Base-by-base conservation (phyloP, 495 filamentous ascomycete genomes). In the Lasiosphaeria ovina region DNA sequence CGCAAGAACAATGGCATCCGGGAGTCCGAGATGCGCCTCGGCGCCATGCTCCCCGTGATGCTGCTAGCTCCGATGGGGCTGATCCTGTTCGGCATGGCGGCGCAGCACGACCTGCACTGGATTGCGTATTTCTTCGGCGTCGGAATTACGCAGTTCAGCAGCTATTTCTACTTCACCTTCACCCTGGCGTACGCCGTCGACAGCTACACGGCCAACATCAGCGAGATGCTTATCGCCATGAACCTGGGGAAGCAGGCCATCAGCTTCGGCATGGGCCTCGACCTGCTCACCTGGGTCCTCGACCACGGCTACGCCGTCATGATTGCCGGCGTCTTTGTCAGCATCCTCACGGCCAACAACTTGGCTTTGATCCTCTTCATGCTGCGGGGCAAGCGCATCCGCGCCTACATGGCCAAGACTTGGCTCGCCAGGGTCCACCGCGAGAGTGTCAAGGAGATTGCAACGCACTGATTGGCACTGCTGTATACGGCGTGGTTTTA, bases 161-260 rank as follows among this genome's bases (percentile, higher is more conserved):
- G 75, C 3, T 83, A 82, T 55, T 85, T 86, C 59, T 86, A 78
- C 60, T 86, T 86, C 68, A 78, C 77, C 5, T 83, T 85, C 58
- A 82, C 81, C n/a, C 72, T 86, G 10, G 83, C 83, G 4, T 85
- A 86, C 51, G 80, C 81, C 1, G 79, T 86, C 11, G 83, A 86
- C 66, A 79, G 74, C 11, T 85, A 86, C 63, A 75, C 77, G n/a
- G 73, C 79, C 3, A 85, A 85, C 55, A 79, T 79, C 9, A 77
- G 74, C 0, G 84, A 88, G 66, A 86, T 88, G 85, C 72, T 88
- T 35, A 88, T 88, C 62, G 83, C 82, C 3, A 86, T 88, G 83
- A 87, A 86, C 61, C 64, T 88, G 32, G 85, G 85, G n/a, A 88
- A 88, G 60, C 83, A 86, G 68, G 79, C 81, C 4, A 84, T 88